These are phyloP conservation scores for Arabidopsis hybrid DNA, from an alignment of 441 rosid species.

Conservation along the genomic window DNA sequence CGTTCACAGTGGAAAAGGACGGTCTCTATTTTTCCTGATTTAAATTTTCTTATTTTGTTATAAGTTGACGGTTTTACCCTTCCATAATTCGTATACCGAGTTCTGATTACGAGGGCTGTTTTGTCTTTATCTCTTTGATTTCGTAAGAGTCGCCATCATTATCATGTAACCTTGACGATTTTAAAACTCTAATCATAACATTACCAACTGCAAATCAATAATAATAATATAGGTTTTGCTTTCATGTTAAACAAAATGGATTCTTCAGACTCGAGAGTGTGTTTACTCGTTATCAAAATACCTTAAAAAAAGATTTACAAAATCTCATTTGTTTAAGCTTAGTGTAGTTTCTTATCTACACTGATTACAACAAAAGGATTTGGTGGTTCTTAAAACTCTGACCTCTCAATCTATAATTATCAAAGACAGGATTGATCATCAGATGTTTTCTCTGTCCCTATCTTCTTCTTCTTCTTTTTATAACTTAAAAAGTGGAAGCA, in stretches of 20 bases:
- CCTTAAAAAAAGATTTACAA: conserved; percentile 16
- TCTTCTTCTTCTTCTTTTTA: neutral
- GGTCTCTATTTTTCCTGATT: conserved; percentile 28
- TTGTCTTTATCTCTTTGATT: conserved; percentile 12
- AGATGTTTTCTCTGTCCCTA: conserved; percentile 13
- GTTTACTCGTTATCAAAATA: neutral
- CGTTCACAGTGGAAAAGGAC: conserved; percentile 33
- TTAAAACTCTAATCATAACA: neutral
- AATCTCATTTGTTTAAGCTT: neutral
- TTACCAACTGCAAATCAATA: neutral
- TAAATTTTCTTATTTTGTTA: conserved; percentile 6
- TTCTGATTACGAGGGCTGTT: conserved; percentile 11
- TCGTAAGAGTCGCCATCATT: conserved; percentile 15
- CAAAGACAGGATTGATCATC: conserved; percentile 13
- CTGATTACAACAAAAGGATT: conserved; percentile 28
- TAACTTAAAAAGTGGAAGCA: neutral
- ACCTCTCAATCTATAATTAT: conserved; percentile 19
- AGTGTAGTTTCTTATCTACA: conserved; percentile 32
- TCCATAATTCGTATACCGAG: neutral
- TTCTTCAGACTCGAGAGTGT: neutral
- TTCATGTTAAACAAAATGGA: neutral
- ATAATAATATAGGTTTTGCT: too few relatives aligned
- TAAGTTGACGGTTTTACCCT: conserved; percentile 20
- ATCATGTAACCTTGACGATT: neutral
- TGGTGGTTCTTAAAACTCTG: conserved; percentile 13